Conservation (phyloP, 1,284 basidiomycete genomes). For the Boletus semigastroideus region DNA sequence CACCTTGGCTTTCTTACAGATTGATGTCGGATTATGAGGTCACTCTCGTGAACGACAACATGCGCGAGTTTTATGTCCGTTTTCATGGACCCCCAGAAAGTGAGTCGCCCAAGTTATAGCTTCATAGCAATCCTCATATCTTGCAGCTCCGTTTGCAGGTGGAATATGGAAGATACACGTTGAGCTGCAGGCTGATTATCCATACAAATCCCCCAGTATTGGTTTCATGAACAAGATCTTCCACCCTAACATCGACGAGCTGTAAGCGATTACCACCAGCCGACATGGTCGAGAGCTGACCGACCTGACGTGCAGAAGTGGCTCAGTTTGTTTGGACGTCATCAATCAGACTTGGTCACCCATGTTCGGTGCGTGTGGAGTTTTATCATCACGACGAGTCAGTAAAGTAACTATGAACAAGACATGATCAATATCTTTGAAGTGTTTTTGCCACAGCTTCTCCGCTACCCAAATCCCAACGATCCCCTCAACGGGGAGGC, state of each 20-base stretch:
- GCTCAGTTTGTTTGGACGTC: constrained; percentile 94
- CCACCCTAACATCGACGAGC: constrained; percentile 97
- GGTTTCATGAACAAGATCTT: constrained; percentile 99
- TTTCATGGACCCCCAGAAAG: constrained; percentile 95
- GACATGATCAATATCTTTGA: constrained; percentile 99
- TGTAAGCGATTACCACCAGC: constrained; percentile 50
- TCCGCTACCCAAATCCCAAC: constrained; percentile 97
- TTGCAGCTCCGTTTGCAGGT: constrained; percentile 87
- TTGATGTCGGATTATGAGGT: constrained; percentile 98
- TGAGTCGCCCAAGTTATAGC: constrained; percentile 45
- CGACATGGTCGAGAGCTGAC: constrained; percentile 1
- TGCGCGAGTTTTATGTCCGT: constrained; percentile 98
- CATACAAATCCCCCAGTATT: constrained; percentile 98
- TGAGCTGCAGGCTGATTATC: constrained; percentile 98
- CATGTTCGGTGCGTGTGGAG: constrained; percentile 78
- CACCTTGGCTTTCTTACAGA: constrained; percentile 43
- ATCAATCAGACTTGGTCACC: constrained; percentile 99
- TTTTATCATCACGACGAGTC: constrained; percentile 1
- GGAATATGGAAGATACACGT: constrained; percentile 99
- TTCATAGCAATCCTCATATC: constrained; percentile 10
- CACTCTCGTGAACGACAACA: constrained; percentile 95
- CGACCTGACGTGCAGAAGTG: constrained; percentile 58
- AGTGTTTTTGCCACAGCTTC: constrained; percentile 93
- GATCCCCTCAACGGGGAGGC: constrained; percentile 98
- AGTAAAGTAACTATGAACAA: constrained; percentile 33